These are phyloP conservation scores for Trametes elegans DNA, from an alignment of 768 basidiomycete genomes.

Conservation along the genomic window DNA sequence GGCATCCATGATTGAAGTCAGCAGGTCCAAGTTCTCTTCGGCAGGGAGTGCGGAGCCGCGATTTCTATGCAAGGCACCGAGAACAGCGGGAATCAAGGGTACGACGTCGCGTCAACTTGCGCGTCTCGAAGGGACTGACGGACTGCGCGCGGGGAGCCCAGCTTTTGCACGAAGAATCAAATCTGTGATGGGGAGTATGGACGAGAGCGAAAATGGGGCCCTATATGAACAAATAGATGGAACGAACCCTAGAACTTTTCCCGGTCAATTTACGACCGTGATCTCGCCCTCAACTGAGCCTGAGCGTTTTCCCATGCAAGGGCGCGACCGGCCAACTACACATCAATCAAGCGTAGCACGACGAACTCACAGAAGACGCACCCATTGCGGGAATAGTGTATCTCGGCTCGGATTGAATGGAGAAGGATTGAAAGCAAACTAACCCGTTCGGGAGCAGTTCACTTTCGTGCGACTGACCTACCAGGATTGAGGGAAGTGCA, in stretches of 20 bases:
- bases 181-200: no score
- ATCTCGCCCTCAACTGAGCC: no score
- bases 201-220: no score
- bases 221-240: no score
- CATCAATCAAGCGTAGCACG: background rate
- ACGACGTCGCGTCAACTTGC: background rate
- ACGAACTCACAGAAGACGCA: background rate
- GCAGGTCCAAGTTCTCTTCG: slow-evolving; percentile 2
- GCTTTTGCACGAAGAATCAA: no score
- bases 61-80: slow-evolving; percentile 7
- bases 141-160: no score
- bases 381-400: background rate
- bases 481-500: background rate
- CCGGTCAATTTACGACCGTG: no score
- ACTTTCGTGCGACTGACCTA: background rate
- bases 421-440: background rate
- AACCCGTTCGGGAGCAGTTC: background rate
- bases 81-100: background rate
- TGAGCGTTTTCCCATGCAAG: no score
- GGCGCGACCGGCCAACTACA: no score
- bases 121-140: no score
- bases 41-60: slow-evolving; percentile 7
- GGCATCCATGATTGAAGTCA: background rate
- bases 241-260: no score
- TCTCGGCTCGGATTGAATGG: background rate